Base-by-base conservation (phyloP, 164 flowering plant genomes). In the Umbellularia californica region DNA sequence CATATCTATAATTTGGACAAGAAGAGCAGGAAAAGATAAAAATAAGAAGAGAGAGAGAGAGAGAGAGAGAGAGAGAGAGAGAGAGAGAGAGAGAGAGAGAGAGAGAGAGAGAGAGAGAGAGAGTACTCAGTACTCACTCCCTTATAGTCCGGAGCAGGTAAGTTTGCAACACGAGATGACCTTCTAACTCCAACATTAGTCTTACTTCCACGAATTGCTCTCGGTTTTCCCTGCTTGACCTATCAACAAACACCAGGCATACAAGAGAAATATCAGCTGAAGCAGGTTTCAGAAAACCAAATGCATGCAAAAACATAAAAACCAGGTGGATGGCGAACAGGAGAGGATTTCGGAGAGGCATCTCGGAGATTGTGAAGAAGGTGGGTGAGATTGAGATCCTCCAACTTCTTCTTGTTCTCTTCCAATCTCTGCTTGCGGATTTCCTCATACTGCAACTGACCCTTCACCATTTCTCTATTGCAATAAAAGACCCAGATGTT, bases 331-430 rank as follows among this genome's bases (percentile, higher is more conserved):
- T 62, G 25, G 51, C 77, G 78, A 70, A 84, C 81, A 30, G 85
- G 77, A 2, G 84, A 80, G 71, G 84, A 77, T 10, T 83, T 72
- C 25, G 81, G 75, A 50, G 78, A 20, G 27, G 84, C 23, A 25
- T 70, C 70, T 14, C 58, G 71, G 65, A 89, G 81, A 52, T 80
- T 70, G 15, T 74, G 82, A 76, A 87, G 72, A 27, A 86, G 90
- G 58, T 70, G 50, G 20, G 83, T 74, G 27, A 89, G 85, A 50
- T 86, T 86, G 69, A 89, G 87, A 5, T 84, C 87, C 71, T 86
- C 87, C 90, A 89, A 80, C 51, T 88, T 78, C 67, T 82, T 85
- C 87, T 81, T 85, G 82, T 88, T 89, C 73, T 88, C 90, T 51
- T 85, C 90, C 72, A 86, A 1, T 71, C 90, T 79, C 75, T 81